Evolutionary conservation across 2,329 filamentous ascomycete species (phyloP), one percentile per base, ranked within the genome.

Genomic region (Venturia oleaginea): DNA sequence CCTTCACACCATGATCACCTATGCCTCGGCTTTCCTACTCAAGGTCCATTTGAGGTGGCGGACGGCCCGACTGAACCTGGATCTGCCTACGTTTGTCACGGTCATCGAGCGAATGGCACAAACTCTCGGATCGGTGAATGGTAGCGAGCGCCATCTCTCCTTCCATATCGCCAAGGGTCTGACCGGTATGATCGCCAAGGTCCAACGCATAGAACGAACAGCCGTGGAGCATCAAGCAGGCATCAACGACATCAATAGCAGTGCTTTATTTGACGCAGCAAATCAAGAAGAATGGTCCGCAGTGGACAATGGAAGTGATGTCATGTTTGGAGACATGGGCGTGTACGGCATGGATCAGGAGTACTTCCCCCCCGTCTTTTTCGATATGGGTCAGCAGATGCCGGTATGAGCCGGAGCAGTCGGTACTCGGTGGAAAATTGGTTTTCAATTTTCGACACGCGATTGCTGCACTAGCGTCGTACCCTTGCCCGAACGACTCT

Each of bases 1-100:
- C 65, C 71, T 80, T 6, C 76, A 79, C 68, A 78, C 77, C 64
- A 79, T 79, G 76, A 78, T 80, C 55, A 77, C 78, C 0, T 79
- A 79, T 68, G 76, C 78, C 1, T 75, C 76, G 7, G 77, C 79
- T 10, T 80, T 80, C 61, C 70, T 80, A 8, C 67, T 79, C 54
- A 79, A 79, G 65, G 76, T 79, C 17, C 54, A 64, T n/a, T 2
- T 64, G 13, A 38, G 65, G 22, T 66, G 65, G 65, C 32, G 43
- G 32, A 19, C 65, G n/a, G 61, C 61, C 27, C 61, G 60, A n/a
- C 62, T 66, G 11, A 57, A 59, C 43, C 7, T 66, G n/a, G 61
- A 66, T 59, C 17, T 46, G 13, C 15, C 43, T 15, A 51, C 57
- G 27, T 62, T 63, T 27, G 34, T 55, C 32, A 37, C 38, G 4